Base-by-base conservation (phyloP, 805 yeast genomes). In the Myxozyma sirexii region DNA sequence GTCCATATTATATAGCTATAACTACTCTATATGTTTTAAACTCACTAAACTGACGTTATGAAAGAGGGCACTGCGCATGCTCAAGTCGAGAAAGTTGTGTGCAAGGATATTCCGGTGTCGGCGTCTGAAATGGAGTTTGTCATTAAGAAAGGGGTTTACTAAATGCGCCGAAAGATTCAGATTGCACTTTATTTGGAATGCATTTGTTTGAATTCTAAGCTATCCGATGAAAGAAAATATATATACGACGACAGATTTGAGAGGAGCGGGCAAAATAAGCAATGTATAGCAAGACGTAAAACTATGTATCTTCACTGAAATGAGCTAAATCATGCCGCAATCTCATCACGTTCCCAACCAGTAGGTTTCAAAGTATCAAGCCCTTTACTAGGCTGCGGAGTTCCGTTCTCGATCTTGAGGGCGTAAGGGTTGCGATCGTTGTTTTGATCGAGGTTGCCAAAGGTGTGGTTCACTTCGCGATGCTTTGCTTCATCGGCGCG, bases 401-500 rank as follows among this genome's bases (percentile, higher is more conserved):
- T 61, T 38, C 66, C 71, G 42, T 59, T 56, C 12, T 70, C 70
- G 21, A 78, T 72, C 33, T 76, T 72, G 48, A 82, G 69, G 39
- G 82, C 90, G 71, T 83, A 87, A 13, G 92, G 92, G 69, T 87
- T 87, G 67, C 90, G 78, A 70, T 87, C 90, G 1, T 48, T 53
- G 44, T 70, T 69, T 63, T 77, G 83, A 55, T 77, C 71, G 66
- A 86, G 77, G 67, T 86, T 86, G 13, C 88, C 91, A 68, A 86
- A 79, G 0, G 91, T 87, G 68, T 86, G 92, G 73, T 86, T 87
- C 29, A 87, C 91, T 69, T 87, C 92, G 72, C 92, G 79, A 70
- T 86, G 91, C 70, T 86, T 86, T 42, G 90, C 86, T 72, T 86
- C 92, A 68, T 86, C 92, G 1, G 92, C 92, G 63, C 91, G 79